These are phyloP conservation scores for Termitomyces sp. DNA, from an alignment of 768 basidiomycete species.

Conservation along the genomic window DNA sequence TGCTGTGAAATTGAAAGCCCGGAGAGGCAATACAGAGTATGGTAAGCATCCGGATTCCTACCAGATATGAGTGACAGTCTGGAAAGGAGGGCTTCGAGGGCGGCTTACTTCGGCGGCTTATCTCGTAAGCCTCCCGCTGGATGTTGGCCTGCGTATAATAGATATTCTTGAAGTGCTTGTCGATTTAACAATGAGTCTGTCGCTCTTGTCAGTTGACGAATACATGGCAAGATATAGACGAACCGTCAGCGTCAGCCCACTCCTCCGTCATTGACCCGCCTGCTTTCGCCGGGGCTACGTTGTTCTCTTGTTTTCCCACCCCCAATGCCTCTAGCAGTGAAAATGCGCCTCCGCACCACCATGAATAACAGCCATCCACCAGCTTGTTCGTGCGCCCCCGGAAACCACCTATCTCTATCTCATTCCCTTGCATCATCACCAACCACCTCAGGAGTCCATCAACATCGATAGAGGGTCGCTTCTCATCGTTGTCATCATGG, in stretches of 20 bases:
- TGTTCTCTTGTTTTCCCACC: slow-evolving; percentile 31
- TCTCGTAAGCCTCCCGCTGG: slow-evolving; percentile 85
- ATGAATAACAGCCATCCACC: slow-evolving; percentile 99
- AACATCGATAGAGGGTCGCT: slow-evolving; percentile 47
- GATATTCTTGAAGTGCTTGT: slow-evolving; percentile 79
- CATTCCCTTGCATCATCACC: slow-evolving; percentile 77
- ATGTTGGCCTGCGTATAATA: slow-evolving; percentile 82
- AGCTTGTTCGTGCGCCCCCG: slow-evolving; percentile 93
- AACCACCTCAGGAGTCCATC: slow-evolving; percentile 72
- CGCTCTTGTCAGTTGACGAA: neutral
- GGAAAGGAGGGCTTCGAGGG: neutral
- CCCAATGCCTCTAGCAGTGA: slow-evolving; percentile 64
- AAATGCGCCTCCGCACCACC: slow-evolving; percentile 97
- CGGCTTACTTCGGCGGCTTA: slow-evolving; percentile 86
- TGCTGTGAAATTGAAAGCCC: slow-evolving; percentile 91
- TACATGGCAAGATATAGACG: slow-evolving; percentile 7
- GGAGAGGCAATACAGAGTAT: slow-evolving; percentile 88
- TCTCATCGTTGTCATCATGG: slow-evolving; percentile 21
- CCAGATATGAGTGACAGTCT: neutral
- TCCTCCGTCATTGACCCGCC: slow-evolving; percentile 26
- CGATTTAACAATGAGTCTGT: slow-evolving; percentile 51
- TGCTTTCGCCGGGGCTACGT: slow-evolving; percentile 26
- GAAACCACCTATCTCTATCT: slow-evolving; percentile 88
- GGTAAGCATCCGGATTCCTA: slow-evolving; percentile 90
- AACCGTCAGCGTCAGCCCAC: slow-evolving; percentile 77